Percentiles rank a stretch among this genome's conserved stretches.
Conservation (phyloP, 202 grass and related monocot genomes). For the Musa balbisiana region DNA sequence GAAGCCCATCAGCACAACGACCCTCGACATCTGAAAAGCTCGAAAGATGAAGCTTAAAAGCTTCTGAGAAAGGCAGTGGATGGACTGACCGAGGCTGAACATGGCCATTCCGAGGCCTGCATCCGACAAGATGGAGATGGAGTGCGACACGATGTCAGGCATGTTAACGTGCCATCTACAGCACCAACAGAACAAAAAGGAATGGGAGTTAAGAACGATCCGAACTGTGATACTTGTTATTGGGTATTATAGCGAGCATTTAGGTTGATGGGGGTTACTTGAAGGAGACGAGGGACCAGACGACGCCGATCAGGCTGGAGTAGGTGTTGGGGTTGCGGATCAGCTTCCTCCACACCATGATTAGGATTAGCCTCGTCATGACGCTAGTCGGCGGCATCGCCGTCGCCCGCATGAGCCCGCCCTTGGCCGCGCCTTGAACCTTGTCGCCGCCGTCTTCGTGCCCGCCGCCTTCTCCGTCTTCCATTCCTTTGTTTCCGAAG, state of each 20-base stretch:
- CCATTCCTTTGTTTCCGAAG: slow-evolving; percentile 57
- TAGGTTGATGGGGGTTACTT: slow-evolving; percentile 28
- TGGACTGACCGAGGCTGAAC: slow-evolving; percentile 91
- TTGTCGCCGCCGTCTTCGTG: slow-evolving; percentile 60
- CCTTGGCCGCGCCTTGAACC: slow-evolving; percentile 12
- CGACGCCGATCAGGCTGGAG: slow-evolving; percentile 92
- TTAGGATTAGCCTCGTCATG: slow-evolving; percentile 92
- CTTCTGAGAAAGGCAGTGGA: background rate
- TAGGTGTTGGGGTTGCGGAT: slow-evolving; percentile 99
- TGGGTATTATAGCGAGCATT: too few species aligned
- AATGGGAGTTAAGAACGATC: background rate
- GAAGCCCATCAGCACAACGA: background rate
- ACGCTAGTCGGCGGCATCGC: slow-evolving; percentile 97
- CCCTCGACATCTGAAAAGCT: background rate
- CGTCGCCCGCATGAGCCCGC: slow-evolving; percentile 19
- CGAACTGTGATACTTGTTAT: too few species aligned
- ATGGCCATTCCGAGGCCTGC: slow-evolving; percentile 98
- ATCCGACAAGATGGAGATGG: slow-evolving; percentile 98
- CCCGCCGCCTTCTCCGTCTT: slow-evolving; percentile 39
- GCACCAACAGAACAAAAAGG: background rate
- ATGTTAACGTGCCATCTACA: slow-evolving; percentile 91
- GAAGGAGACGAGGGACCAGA: slow-evolving; percentile 98
- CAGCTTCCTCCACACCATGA: slow-evolving; percentile 99
- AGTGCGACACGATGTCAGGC: slow-evolving; percentile 77
- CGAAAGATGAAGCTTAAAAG: background rate